A percentile compares a stretch with the other conserved stretches of the same genome.
Evolutionary conservation across 352 stramenopile species (phyloP).

Genomic region (Phytophthora cryptogea): DNA sequence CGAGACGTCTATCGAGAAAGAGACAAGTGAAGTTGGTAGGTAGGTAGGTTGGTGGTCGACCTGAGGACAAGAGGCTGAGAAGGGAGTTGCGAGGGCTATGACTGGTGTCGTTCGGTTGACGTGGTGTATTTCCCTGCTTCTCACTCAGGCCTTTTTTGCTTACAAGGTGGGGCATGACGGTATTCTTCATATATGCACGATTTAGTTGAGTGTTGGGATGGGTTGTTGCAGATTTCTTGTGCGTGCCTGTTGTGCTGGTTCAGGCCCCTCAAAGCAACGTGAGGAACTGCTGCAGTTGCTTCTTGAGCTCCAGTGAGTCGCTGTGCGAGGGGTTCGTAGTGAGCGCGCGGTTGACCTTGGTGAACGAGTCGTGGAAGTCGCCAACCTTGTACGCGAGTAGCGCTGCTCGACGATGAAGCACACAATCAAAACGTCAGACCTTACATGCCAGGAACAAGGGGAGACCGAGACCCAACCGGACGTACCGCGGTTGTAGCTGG

Average conservation of each 20-base stretch:
- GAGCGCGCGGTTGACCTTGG: constrained; percentile 85
- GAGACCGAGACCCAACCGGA: not conserved
- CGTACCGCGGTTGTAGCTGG: constrained; percentile 89
- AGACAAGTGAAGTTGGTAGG: constrained; percentile 23
- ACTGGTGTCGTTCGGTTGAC: constrained; percentile 14
- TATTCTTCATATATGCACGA: constrained; percentile 51
- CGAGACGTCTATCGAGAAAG: constrained; percentile 9
- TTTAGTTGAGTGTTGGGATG: constrained; percentile 34
- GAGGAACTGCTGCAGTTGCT: constrained; percentile 85
- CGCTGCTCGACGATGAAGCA: constrained; percentile 39
- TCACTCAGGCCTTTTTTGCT: constrained; percentile 22
- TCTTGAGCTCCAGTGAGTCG: constrained; percentile 91
- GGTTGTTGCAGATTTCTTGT: constrained; percentile 21
- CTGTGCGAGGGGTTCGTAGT: constrained; percentile 79
- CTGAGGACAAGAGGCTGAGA: constrained; percentile 15
- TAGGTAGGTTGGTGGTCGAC: constrained; percentile 21
- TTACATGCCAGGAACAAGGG: not conserved
- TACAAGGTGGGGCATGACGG: constrained; percentile 25
- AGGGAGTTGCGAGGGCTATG: constrained; percentile 13
- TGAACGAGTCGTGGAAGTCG: constrained; percentile 91
- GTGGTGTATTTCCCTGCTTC: constrained; percentile 22
- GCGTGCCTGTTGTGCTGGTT: constrained; percentile 4
- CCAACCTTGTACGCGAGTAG: constrained; percentile 91
- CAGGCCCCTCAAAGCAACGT: constrained; percentile 58
- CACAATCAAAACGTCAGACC: constrained; percentile 11